A percentile compares a stretch with the other conserved stretches of the same genome.
phyloP scores from a whole-genome alignment of 768 basidiomycete genomes.

The Coprinellus micaceus region DNA sequence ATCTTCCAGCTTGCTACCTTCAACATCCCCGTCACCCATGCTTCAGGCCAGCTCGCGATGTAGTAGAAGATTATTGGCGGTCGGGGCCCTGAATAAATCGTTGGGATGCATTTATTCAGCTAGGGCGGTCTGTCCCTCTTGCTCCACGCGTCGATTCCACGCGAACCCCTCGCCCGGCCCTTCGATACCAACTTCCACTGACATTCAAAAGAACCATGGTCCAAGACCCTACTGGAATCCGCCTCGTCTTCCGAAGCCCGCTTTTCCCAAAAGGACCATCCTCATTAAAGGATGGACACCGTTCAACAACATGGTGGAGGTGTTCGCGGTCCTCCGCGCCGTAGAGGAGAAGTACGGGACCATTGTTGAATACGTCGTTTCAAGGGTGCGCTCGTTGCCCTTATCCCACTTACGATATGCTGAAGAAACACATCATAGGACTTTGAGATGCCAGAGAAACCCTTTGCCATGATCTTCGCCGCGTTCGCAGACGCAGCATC shows the following conservation, averaged over 20 bases:
- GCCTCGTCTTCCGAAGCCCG: slow-evolving; percentile 1
- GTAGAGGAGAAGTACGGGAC: slow-evolving; percentile 54
- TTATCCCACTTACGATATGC: background rate
- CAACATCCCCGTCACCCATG: background rate
- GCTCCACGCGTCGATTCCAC: background rate
- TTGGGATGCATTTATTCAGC: background rate
- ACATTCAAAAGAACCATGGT: background rate
- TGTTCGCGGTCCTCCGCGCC: slow-evolving; percentile 47
- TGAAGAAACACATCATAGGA: slow-evolving; percentile 34
- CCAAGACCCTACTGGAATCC: slow-evolving; percentile 3
- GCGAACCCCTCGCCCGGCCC: background rate
- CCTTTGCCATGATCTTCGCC: slow-evolving; percentile 40
- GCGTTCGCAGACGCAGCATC: slow-evolving; percentile 45
- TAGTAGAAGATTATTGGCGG: background rate
- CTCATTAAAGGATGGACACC: slow-evolving; percentile 38
- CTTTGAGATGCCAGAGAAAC: slow-evolving; percentile 38
- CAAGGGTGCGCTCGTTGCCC: slow-evolving; percentile 32
- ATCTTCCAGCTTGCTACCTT: background rate
- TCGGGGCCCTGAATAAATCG: background rate
- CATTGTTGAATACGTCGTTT: slow-evolving; percentile 39
- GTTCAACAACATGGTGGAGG: slow-evolving; percentile 46
- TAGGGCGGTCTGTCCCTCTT: background rate
- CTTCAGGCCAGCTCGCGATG: background rate
- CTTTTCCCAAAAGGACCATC: slow-evolving; percentile 17
- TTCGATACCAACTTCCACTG: too few species aligned